Evolutionary conservation across 2,329 filamentous ascomycete species (phyloP).

Genomic region (Plectosphaerella plurivora): DNA sequence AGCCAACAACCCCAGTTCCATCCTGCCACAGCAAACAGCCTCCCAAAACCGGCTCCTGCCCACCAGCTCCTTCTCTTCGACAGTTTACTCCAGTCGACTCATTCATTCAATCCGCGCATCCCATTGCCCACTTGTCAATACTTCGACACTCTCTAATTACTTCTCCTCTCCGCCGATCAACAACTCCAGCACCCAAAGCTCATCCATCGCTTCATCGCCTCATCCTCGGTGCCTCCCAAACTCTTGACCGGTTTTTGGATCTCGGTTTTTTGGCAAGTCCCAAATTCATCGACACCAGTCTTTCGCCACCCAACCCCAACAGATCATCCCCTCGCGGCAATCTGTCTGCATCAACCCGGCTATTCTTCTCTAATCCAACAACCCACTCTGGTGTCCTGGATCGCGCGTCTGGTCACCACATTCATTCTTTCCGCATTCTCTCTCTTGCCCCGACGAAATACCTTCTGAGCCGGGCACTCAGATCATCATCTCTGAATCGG

Average conservation of each 20-base stretch:
- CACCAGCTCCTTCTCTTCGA: not conserved
- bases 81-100: not conserved
- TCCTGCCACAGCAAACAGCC: too few relatives aligned
- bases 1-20: too few relatives aligned
- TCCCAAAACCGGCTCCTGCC: not conserved
- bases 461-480: conserved; percentile 6
- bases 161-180: not conserved
- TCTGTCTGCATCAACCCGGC: not conserved
- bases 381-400: not conserved
- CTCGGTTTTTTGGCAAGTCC: conserved; percentile 19
- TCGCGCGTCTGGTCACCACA: not conserved
- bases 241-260: conserved; percentile 17
- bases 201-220: not conserved
- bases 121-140: not conserved
- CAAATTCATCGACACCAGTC: conserved; percentile 21
- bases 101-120: not conserved
- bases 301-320: not conserved
- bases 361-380: conserved; percentile 7
- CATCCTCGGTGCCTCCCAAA: not conserved
- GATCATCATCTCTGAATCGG: conserved; percentile 2
- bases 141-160: not conserved
- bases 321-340: not conserved
- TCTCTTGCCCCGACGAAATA: not conserved
- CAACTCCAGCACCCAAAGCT: not conserved
- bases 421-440: conserved; percentile 5